These are phyloP conservation scores for Aspergillus biplanus DNA, from an alignment of 495 filamentous ascomycete genomes.

Conservation along the genomic window DNA sequence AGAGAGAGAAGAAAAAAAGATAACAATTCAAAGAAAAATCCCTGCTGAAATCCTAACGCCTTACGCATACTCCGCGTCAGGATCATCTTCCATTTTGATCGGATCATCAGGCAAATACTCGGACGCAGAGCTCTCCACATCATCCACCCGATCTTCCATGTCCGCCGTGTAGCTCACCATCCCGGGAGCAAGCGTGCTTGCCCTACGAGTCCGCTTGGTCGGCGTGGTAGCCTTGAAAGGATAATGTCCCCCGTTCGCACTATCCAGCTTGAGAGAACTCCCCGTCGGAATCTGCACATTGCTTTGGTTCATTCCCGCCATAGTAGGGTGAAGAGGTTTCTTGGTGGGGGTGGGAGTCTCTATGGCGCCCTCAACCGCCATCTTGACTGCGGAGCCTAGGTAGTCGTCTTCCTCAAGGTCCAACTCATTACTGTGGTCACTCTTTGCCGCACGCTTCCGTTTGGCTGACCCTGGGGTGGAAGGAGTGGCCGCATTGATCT, in stretches of 20 bases:
- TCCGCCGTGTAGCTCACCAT: constrained; percentile 15
- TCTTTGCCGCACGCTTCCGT: constrained; percentile 16
- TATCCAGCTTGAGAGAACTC: neutral
- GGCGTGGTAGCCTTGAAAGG: neutral
- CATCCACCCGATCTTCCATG: constrained; percentile 7
- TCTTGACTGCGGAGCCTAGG: constrained; percentile 5
- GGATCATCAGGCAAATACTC: constrained; percentile 26
- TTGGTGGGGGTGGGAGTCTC: constrained; percentile 7
- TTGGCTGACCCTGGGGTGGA: constrained; percentile 15
- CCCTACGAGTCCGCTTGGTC: constrained; percentile 20
- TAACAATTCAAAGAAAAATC: neutral
- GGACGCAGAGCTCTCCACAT: constrained; percentile 21
- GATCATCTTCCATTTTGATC: constrained; percentile 11
- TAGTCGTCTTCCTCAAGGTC: neutral
- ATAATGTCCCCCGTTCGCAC: neutral
- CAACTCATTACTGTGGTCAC: neutral
- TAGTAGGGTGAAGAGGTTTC: constrained; percentile 3
- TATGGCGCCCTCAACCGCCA: neutral
- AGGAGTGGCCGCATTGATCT: neutral
- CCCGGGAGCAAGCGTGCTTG: constrained; percentile 15
- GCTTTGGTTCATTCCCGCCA: constrained; percentile 9
- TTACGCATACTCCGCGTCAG: neutral
- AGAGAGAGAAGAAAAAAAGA: too few relatives aligned
- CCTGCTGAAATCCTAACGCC: neutral
- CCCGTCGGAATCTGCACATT: neutral